Conservation (phyloP, 345 rosid genomes). For the Turritis glabra region DNA sequence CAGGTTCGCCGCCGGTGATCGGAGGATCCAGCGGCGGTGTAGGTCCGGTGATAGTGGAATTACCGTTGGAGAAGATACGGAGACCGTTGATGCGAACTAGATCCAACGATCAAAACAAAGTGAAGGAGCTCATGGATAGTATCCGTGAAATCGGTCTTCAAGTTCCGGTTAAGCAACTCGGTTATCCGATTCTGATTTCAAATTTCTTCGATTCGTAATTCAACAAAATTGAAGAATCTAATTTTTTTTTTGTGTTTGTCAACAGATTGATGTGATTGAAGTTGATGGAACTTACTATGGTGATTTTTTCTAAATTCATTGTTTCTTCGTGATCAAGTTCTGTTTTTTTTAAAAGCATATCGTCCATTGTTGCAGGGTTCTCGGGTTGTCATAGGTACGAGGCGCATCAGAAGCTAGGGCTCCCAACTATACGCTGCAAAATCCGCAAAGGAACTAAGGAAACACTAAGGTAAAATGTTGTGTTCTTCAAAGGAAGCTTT, state of each 20-base stretch:
- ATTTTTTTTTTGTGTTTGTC: not conserved
- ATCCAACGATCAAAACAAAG: slow-evolving; percentile 79
- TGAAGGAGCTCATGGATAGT: slow-evolving; percentile 83
- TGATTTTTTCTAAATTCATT: slow-evolving; percentile 15
- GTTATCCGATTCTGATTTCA: not conserved
- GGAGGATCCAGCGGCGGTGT: slow-evolving; percentile 36
- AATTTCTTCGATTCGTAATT: not conserved
- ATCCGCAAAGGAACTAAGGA: slow-evolving; percentile 86
- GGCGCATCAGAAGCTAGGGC: slow-evolving; percentile 86
- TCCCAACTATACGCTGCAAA: slow-evolving; percentile 88
- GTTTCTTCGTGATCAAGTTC: not conserved
- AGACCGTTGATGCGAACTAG: slow-evolving; percentile 88
- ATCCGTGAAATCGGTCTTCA: slow-evolving; percentile 80
- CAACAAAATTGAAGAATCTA: not conserved
- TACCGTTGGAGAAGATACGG: slow-evolving; percentile 72
- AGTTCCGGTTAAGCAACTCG: slow-evolving; percentile 61
- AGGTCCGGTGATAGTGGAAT: slow-evolving; percentile 71
- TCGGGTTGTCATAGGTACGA: slow-evolving; percentile 93
- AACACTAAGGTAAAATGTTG: slow-evolving; percentile 58
- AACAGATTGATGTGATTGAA: slow-evolving; percentile 96
- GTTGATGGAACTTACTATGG: slow-evolving; percentile 91
- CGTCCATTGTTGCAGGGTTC: slow-evolving; percentile 52
- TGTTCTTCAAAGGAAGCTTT: not conserved
- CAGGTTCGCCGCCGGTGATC: slow-evolving; percentile 42
- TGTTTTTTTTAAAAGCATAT: not conserved